phyloP scores from a whole-genome alignment of 2,329 filamentous ascomycete genomes.

The Ceratocystis cubensis region DNA sequence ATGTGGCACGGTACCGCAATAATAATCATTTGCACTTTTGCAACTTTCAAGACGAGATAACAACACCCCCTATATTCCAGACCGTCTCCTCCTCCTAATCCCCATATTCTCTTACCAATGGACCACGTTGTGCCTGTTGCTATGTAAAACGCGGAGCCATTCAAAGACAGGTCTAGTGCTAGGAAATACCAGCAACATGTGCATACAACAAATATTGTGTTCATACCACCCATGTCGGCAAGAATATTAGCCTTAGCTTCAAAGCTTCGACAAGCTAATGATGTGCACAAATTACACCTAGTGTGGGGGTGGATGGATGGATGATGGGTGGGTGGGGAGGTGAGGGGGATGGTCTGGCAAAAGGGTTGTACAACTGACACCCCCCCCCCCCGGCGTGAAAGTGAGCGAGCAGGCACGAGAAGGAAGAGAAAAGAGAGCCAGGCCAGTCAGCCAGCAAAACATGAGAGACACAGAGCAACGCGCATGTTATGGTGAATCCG shows the following conservation, averaged over 20 bases:
- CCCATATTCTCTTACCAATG: too few relatives aligned
- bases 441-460: neutral
- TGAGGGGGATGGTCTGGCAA: neutral
- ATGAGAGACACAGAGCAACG: neutral
- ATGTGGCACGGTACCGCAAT: too few relatives aligned
- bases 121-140: neutral
- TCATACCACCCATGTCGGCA: neutral
- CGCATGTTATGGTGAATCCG: neutral
- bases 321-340: too few relatives aligned
- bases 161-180: neutral
- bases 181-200: neutral
- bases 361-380: neutral
- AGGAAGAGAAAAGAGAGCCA: neutral
- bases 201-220: too few relatives aligned
- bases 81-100: neutral
- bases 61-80: neutral
- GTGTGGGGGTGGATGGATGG: neutral
- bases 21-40: neutral
- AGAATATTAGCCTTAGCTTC: neutral
- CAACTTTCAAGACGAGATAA: neutral
- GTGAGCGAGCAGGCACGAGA: neutral
- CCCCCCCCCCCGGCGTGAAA: neutral
- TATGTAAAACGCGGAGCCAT: neutral
- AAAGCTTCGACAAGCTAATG: neutral
- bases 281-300: neutral